Percentiles rank a stretch among this genome's conserved stretches.
phyloP scores from a whole-genome alignment of 2,329 filamentous ascomycete species.

The Xylaria sp. region DNA sequence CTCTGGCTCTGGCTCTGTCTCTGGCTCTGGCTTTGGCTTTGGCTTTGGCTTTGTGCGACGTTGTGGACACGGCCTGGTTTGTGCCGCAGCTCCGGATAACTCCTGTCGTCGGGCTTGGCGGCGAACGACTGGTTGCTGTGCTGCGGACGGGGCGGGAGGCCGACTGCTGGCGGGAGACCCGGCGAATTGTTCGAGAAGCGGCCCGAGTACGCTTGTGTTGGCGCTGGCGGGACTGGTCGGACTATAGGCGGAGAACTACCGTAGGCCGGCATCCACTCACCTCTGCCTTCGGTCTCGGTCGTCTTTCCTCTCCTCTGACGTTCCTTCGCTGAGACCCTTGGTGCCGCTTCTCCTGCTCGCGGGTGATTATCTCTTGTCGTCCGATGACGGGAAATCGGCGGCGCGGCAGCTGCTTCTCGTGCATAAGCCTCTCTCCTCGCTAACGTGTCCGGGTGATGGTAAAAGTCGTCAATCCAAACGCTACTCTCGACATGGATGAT shows the following conservation, averaged over 20 bases:
- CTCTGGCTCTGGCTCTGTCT: too few relatives aligned
- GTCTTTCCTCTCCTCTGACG: not conserved
- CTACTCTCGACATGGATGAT: conserved; percentile 21
- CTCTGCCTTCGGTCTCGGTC: not conserved
- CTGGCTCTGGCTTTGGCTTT: too few relatives aligned
- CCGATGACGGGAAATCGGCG: conserved; percentile 30
- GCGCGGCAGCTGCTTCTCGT: conserved; percentile 32
- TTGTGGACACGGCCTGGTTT: conserved; percentile 12
- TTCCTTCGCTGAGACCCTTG: conserved; percentile 7
- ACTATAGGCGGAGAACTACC: conserved; percentile 22
- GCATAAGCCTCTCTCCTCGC: conserved; percentile 34
- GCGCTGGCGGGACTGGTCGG: conserved; percentile 25
- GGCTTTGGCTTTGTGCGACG: not conserved
- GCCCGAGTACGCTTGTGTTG: conserved; percentile 21
- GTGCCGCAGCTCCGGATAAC: not conserved
- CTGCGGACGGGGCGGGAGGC: conserved; percentile 18
- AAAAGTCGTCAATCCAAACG: conserved; percentile 42
- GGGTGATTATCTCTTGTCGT: conserved; percentile 1
- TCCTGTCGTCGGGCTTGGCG: not conserved
- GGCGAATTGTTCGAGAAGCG: conserved; percentile 6
- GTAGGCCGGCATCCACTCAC: conserved; percentile 13
- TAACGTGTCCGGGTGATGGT: conserved; percentile 38
- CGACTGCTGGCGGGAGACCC: conserved; percentile 23
- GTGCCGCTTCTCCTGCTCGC: not conserved
- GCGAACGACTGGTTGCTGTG: not conserved